Evolutionary conservation across 352 stramenopile species (phyloP), one percentile per base, ranked within the genome.

Genomic region (Phytopythium helicoides): DNA sequence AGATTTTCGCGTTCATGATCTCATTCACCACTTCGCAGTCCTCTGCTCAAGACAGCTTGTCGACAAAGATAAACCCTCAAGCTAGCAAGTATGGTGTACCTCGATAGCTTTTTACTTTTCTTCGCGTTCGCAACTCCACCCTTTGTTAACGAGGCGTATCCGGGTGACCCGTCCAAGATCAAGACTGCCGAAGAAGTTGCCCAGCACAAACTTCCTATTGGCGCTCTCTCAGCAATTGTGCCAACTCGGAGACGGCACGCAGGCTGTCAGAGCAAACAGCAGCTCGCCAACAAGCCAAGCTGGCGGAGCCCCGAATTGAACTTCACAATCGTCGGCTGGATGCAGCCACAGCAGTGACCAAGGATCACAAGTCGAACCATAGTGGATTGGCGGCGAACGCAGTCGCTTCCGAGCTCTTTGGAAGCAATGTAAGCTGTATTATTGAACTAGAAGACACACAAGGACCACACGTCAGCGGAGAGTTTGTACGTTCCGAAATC

Each of bases 401-500:
- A 34, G 22, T 47, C 38, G 19, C 60, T 31, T 60, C 46, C 33
- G 55, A 54, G 33, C 46, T 64, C 38, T 64, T 68, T 35, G 60
- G 52, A 15, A 49, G 34, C 36, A 47, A 63, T 23, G 60, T 54
- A 36, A 68, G 56, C 37, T 68, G 60, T 26, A 54, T 68, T 31
- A 49, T 64, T 37, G 55, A 64, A 18, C 60, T 55, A 2, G 55
- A 68, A 31, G 51, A 60, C 21, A 68, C 51, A 15, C 55, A 60
- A 22, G 54, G 54, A 11, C 60, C 54, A 38, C 63, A 67, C 47
- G 50, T 67, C 3, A 67, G 60, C 28, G 59, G 60, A 5, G 50
- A 64, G 46, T 42, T 60, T 26, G 28, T 64, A 3, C 60, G 60
- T 26, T 52, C 47, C 42, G 49, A 63, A 48, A 53, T 60, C 36